Conservation (phyloP, 441 rosid genomes). For the Capsella rubella region DNA sequence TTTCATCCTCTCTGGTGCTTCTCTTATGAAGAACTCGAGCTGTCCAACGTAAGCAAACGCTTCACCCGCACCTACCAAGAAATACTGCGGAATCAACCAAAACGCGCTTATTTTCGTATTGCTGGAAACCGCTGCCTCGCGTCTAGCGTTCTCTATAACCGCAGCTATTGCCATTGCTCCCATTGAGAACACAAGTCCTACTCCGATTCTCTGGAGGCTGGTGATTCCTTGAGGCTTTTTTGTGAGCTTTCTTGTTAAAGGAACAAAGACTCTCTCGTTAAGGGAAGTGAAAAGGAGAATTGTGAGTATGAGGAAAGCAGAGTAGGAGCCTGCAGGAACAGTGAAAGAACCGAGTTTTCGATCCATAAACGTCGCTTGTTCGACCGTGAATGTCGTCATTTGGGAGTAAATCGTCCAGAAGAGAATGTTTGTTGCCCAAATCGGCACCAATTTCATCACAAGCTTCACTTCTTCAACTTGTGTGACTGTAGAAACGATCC, state of each 20-base stretch:
- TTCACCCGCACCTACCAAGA: slow-evolving; percentile 89
- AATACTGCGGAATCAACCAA: slow-evolving; percentile 79
- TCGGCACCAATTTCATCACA: slow-evolving; percentile 72
- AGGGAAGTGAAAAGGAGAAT: slow-evolving; percentile 87
- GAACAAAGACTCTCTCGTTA: slow-evolving; percentile 76
- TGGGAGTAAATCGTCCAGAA: slow-evolving; percentile 94
- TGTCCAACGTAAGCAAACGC: slow-evolving; percentile 92
- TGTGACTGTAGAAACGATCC: slow-evolving; percentile 72
- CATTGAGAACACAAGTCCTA: slow-evolving; percentile 72
- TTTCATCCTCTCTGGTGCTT: slow-evolving; percentile 91
- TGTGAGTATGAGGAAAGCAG: slow-evolving; percentile 64
- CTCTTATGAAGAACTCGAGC: slow-evolving; percentile 92
- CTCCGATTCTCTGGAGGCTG: slow-evolving; percentile 81
- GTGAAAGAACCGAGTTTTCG: slow-evolving; percentile 60
- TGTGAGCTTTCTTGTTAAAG: slow-evolving; percentile 66
- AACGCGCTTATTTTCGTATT: slow-evolving; percentile 59
- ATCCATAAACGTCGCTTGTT: slow-evolving; percentile 82
- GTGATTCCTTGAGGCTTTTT: slow-evolving; percentile 72
- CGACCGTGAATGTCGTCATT: slow-evolving; percentile 88
- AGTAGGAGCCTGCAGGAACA: slow-evolving; percentile 73
- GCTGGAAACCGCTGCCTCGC: slow-evolving; percentile 45
- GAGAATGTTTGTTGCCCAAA: slow-evolving; percentile 88
- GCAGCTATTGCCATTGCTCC: slow-evolving; percentile 78
- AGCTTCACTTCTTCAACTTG: slow-evolving; percentile 92
- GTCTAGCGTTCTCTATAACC: slow-evolving; percentile 61